Conservation (phyloP, 768 basidiomycete genomes). For the Amanita phalloides region DNA sequence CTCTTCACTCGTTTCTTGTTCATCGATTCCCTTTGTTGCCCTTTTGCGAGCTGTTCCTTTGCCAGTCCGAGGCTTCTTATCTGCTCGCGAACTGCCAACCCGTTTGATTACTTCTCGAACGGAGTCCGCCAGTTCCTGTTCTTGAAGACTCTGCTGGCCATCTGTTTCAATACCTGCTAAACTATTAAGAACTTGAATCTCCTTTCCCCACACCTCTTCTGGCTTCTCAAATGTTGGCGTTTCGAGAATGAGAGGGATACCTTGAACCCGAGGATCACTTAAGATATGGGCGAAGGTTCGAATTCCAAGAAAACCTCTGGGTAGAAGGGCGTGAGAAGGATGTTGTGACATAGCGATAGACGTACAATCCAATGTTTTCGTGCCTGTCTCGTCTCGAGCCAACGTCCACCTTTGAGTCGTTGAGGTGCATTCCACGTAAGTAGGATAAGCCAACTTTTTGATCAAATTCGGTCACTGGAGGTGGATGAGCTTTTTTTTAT, state of each 20-base stretch:
- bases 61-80: background rate
- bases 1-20: background rate
- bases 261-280: slow-evolving; percentile 52
- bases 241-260: slow-evolving; percentile 75
- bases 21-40: background rate
- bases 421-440: slow-evolving; percentile 76
- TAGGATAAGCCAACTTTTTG: slow-evolving; percentile 59
- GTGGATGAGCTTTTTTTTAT: background rate
- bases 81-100: background rate
- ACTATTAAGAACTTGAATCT: slow-evolving; percentile 44
- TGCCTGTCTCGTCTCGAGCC: slow-evolving; percentile 69
- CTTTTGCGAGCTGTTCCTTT: background rate
- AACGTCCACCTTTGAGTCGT: slow-evolving; percentile 64
- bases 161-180: background rate
- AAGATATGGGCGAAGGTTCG: slow-evolving; percentile 54
- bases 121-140: background rate
- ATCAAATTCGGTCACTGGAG: slow-evolving; percentile 53
- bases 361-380: slow-evolving; percentile 77
- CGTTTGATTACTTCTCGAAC: background rate
- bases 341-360: slow-evolving; percentile 5
- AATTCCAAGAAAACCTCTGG: slow-evolving; percentile 60
- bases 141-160: background rate
- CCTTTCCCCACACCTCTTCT: slow-evolving; percentile 55
- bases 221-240: slow-evolving; percentile 63
- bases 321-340: background rate